Evolutionary conservation across 768 basidiomycete genomes (phyloP).

Genomic region (Sporobolomyces roseus): DNA sequence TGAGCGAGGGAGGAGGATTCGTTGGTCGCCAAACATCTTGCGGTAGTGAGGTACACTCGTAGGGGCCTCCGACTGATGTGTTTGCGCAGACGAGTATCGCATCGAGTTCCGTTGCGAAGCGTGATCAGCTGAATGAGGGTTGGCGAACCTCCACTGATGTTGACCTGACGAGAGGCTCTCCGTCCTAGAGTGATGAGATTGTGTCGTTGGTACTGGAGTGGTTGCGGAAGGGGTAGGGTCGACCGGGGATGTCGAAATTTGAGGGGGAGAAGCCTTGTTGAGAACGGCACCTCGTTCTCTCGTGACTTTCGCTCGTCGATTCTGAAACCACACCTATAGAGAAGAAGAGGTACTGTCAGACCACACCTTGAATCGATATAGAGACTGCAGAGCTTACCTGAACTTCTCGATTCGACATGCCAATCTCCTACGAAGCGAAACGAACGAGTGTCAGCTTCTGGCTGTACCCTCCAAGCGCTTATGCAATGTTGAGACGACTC

Average conservation of each 20-base stretch:
- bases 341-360: neutral
- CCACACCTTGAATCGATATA: neutral
- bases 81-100: too few species aligned
- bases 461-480: slow-evolving; percentile 8
- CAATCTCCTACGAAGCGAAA: slow-evolving; percentile 40
- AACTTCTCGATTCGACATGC: slow-evolving; percentile 51
- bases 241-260: neutral
- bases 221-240: neutral
- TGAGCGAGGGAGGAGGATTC: slow-evolving; percentile 12
- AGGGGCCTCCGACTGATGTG: too few species aligned
- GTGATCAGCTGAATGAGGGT: too few species aligned
- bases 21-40: slow-evolving; percentile 2
- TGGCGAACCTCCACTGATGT: slow-evolving; percentile 14
- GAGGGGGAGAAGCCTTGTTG: neutral
- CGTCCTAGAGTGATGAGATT: neutral
- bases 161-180: neutral
- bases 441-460: too few species aligned
- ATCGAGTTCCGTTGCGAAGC: too few species aligned
- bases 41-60: neutral
- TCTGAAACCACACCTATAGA: slow-evolving; percentile 45
- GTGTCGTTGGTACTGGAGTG: neutral
- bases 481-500: neutral
- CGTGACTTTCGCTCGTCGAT: slow-evolving; percentile 37
- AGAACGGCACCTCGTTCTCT: slow-evolving; percentile 6
- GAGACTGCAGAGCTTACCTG: slow-evolving; percentile 44